Base-by-base conservation (phyloP, 345 rosid species). In the Euphorbia tirucalli region DNA sequence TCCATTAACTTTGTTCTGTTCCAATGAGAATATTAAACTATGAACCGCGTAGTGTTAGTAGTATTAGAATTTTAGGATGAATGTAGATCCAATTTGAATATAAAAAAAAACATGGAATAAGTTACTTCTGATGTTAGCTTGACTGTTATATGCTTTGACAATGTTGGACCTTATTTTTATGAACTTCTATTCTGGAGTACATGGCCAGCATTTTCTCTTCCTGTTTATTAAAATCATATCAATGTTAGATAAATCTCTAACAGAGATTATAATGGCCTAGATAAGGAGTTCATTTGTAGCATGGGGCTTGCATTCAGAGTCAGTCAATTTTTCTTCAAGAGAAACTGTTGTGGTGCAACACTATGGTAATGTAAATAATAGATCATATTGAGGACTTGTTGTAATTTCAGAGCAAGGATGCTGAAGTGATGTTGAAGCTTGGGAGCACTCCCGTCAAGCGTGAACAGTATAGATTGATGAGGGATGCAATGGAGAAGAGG, bases 401-500 rank as follows among this genome's bases (percentile, higher is more conserved):
- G 43, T 55, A 18, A 71, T 77, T 61, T 66, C 81, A 93, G 98
- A 91, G 96, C 75, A 95, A 89, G 72, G 99, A 92, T 87, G 97
- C 97, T 31, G 97, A 95, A 74, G 93, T 89, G 48, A 90, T 92
- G 96, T 75, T 95, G 81, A 92, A 95, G 83, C 89, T 95, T 69
- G 99, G 99, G 73, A 95, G 97, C 78, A 95, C 96, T 25, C 87
- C 91, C 2, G 93, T 89, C 77, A 92, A 92, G 83, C 89, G 93
- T 60, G 96, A 92, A 70, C 97, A 89, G 77, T 80, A 95, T 61
- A 80, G 92, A 16, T 72, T 92, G 76, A 92, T 89, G 97, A 83
- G 97, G 74, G 97, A 95, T 82, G 97, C 96, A 0, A 94, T 94
- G 97, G 96, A 94, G 84, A 92, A 92, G 78, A 81, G 97, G 78